These are phyloP conservation scores for Boletus coccyginus DNA, from an alignment of 768 basidiomycete species.

Conservation along the genomic window DNA sequence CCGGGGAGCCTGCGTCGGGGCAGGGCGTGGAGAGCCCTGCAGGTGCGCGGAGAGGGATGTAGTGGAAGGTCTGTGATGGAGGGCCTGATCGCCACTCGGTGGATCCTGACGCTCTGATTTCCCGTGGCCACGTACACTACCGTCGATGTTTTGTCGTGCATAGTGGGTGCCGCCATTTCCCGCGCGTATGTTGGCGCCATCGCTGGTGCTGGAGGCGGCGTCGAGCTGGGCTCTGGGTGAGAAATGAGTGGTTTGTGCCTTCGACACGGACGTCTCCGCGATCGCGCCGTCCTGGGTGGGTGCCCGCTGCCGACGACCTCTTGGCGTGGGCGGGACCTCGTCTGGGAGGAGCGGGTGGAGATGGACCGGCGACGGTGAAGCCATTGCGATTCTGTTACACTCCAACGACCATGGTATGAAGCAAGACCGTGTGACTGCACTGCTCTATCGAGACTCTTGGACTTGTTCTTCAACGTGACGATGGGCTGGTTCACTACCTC, in stretches of 20 bases:
- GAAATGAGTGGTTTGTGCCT: conserved; percentile 29
- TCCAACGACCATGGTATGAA: conserved; percentile 1
- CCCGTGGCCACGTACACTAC: too few species aligned
- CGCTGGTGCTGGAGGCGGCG: conserved; percentile 27
- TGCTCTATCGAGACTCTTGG: too few species aligned
- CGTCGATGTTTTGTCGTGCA: not conserved
- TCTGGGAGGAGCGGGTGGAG: conserved; percentile 72
- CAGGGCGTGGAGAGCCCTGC: conserved; percentile 22
- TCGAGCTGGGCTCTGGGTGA: too few species aligned
- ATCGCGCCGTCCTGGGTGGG: conserved; percentile 27
- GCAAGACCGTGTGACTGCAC: conserved; percentile 12
- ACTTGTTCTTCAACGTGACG: too few species aligned
- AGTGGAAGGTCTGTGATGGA: conserved; percentile 31
- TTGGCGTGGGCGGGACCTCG: conserved; percentile 36
- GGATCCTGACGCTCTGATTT: too few species aligned
- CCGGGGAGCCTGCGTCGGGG: conserved; percentile 25
- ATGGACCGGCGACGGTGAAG: conserved; percentile 47
- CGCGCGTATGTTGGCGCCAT: conserved; percentile 26
- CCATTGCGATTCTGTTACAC: conserved; percentile 16
- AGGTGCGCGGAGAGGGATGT: conserved; percentile 40
- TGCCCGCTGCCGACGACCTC: conserved; percentile 49
- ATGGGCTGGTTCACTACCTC: conserved; percentile 38
- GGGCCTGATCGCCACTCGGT: not conserved
- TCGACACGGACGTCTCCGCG: conserved; percentile 3
- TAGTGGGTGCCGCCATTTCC: not conserved